phyloP scores from a whole-genome alignment of 1,284 basidiomycete species.

The Coriolopsis trogii region DNA sequence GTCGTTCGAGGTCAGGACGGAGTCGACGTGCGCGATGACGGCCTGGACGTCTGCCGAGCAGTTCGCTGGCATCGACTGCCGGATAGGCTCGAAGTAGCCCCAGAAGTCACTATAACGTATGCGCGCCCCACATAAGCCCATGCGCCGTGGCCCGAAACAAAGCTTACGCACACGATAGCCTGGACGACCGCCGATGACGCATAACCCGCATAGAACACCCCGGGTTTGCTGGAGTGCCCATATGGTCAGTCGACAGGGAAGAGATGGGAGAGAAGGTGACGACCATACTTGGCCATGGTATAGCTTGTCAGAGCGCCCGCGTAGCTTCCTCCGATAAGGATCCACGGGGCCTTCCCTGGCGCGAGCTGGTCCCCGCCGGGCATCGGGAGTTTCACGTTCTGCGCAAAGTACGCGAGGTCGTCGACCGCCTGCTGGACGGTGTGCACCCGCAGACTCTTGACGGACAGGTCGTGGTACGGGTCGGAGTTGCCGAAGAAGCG shows the following conservation, averaged over 20 bases:
- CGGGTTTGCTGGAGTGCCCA: conserved; percentile 48
- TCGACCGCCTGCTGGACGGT: conserved; percentile 75
- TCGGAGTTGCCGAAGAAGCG: conserved; percentile 57
- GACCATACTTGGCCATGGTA: conserved; percentile 72
- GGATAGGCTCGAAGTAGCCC: conserved; percentile 71
- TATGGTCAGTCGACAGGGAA: not conserved
- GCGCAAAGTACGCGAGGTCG: conserved; percentile 70
- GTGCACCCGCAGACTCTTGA: conserved; percentile 58
- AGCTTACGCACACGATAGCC: conserved; percentile 60
- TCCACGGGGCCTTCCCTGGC: conserved; percentile 65
- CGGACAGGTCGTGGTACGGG: conserved; percentile 62
- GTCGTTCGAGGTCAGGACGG: conserved; percentile 49
- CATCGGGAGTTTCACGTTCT: conserved; percentile 68
- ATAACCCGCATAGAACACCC: conserved; percentile 68
- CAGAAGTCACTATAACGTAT: conserved; percentile 60
- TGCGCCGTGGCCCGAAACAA: too few relatives aligned
- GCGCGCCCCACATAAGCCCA: not conserved
- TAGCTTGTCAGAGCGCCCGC: conserved; percentile 69
- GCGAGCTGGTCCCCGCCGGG: conserved; percentile 60
- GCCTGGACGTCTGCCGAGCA: conserved; percentile 70
- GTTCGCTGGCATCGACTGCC: conserved; percentile 67
- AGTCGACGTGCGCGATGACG: conserved; percentile 62
- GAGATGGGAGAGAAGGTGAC: conserved; percentile 7
- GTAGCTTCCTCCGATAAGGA: conserved; percentile 74
- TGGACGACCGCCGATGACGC: conserved; percentile 74